Evolutionary conservation across 805 yeast genomes (phyloP).

Genomic region (Sugiyamaella valdiviana): DNA sequence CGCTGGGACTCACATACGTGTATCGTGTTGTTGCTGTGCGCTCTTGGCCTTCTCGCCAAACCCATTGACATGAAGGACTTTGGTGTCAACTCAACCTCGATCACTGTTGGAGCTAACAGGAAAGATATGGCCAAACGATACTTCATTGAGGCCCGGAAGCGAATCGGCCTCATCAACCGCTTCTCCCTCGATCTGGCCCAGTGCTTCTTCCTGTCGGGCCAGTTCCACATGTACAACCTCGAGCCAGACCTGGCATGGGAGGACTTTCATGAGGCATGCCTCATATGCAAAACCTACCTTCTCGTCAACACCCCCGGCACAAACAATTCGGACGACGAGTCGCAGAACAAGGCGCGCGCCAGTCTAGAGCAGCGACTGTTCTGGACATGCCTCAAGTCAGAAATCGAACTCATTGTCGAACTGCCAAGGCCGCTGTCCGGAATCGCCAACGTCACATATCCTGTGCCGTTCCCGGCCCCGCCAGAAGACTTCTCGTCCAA

Average conservation of each 20-base stretch:
- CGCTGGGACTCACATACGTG: constrained; percentile 15
- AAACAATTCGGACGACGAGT: not conserved
- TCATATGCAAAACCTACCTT: constrained; percentile 13
- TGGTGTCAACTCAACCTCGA: constrained; percentile 6
- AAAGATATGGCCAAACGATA: constrained; percentile 12
- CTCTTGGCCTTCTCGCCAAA: constrained; percentile 13
- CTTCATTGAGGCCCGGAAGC: constrained; percentile 16
- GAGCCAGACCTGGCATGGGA: constrained; percentile 16
- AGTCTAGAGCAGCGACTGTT: constrained; percentile 16
- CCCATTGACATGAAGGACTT: constrained; percentile 9
- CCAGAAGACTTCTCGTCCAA: constrained; percentile 12
- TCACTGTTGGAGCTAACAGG: constrained; percentile 4
- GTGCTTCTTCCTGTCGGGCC: constrained; percentile 15
- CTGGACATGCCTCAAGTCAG: constrained; percentile 19
- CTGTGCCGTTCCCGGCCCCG: constrained; percentile 16
- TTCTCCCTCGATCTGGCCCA: constrained; percentile 14
- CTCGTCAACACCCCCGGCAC: constrained; percentile 3
- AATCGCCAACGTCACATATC: constrained; percentile 15
- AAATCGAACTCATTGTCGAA: constrained; percentile 14
- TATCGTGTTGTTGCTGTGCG: constrained; percentile 13
- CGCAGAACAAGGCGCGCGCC: constrained; percentile 7
- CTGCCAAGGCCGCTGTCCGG: constrained; percentile 14
- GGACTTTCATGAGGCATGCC: constrained; percentile 16
- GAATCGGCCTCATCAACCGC: constrained; percentile 12
- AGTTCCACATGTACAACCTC: constrained; percentile 15